Base-by-base conservation (phyloP, 2,329 filamentous ascomycete genomes). In the Cordyceps militaris region DNA sequence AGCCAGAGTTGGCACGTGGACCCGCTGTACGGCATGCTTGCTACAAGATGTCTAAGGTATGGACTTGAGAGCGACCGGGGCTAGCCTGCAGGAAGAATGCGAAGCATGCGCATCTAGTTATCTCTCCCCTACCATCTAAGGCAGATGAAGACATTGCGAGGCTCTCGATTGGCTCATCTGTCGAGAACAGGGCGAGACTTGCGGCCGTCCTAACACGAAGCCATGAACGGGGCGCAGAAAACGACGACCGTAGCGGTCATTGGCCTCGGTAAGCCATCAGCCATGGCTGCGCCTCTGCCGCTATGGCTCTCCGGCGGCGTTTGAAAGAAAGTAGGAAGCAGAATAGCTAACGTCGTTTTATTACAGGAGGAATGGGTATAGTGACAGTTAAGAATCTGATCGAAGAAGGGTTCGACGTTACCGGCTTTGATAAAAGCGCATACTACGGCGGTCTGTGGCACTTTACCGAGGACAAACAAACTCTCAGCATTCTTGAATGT, bases 391-490 rank as follows among this genome's bases (percentile, higher is more conserved):
- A 78, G 64, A 73, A 73, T 34, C 60, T 78, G 21, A 61, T 70
- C 3, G 75, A 78, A 57, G 74, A 76, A 63, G 73, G 74, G 7
- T 78, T 77, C 55, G 63, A 76, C 6, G 75, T 71, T 7, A 68
- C 71, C 1, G 76, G 71, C 3, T 78, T 78, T 47, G 76, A 79
- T 46, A 66, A 69, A 44, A 73, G 72, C 56, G 56, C 63, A 42
- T 71, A 70, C 57, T 63, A 75, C 24, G 76, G 76, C 10, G 76
- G 76, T 0, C 62, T 79, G 1, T 79, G 76, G 75, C 68, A 72
- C 47, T 76, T 70, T 57, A 75, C 69, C 11, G 65, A 73, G 24
- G 63, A 72, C 54, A 65, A 69, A 60, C 9, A 50, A 4, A 50
- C 55, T 14, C 5, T 50, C 4, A 50, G 54, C 23, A 34, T 57